Evolutionary conservation across 2,329 filamentous ascomycete species (phyloP).

Genomic region (Xylariales sp.): DNA sequence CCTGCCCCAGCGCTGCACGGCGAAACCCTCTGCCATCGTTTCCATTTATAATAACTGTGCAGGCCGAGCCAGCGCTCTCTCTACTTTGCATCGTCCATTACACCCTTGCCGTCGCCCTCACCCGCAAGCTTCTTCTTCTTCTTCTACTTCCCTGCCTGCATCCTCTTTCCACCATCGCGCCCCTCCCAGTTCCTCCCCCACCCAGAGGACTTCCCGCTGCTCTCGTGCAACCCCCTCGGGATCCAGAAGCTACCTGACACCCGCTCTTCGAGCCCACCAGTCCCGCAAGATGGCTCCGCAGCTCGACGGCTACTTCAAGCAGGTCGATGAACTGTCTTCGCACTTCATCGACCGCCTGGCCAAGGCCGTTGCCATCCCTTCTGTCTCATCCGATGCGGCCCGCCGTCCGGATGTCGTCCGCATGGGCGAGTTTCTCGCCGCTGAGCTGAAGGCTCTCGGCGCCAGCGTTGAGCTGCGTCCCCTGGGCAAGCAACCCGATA

Average conservation of each 20-base stretch:
- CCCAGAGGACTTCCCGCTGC: too few relatives aligned
- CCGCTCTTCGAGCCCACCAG: slow-evolving; percentile 53
- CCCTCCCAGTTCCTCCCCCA: too few relatives aligned
- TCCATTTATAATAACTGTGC: too few relatives aligned
- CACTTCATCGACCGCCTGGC: slow-evolving; percentile 86
- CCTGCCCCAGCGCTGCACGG: too few relatives aligned
- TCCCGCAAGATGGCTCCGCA: slow-evolving; percentile 80
- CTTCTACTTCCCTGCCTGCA: too few relatives aligned
- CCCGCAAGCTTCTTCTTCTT: too few relatives aligned
- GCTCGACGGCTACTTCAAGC: slow-evolving; percentile 87
- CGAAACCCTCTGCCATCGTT: too few relatives aligned
- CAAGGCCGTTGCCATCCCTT: slow-evolving; percentile 93
- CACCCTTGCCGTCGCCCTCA: too few relatives aligned
- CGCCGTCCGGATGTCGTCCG: slow-evolving; percentile 87
- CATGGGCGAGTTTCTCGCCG: slow-evolving; percentile 90
- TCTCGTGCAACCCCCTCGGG: too few relatives aligned
- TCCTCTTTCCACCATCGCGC: too few relatives aligned
- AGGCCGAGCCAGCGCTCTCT: too few relatives aligned
- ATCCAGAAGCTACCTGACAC: slow-evolving; percentile 47
- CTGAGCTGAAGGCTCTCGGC: slow-evolving; percentile 77
- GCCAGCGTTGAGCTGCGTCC: slow-evolving; percentile 82
- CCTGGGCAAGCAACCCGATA: slow-evolving; percentile 87
- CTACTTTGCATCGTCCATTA: too few relatives aligned
- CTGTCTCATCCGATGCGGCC: slow-evolving; percentile 84
- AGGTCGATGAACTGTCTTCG: slow-evolving; percentile 76